Evolutionary conservation across 768 basidiomycete genomes (phyloP), one percentile per base, ranked within the genome.

Genomic region (Coprinellus micaceus): DNA sequence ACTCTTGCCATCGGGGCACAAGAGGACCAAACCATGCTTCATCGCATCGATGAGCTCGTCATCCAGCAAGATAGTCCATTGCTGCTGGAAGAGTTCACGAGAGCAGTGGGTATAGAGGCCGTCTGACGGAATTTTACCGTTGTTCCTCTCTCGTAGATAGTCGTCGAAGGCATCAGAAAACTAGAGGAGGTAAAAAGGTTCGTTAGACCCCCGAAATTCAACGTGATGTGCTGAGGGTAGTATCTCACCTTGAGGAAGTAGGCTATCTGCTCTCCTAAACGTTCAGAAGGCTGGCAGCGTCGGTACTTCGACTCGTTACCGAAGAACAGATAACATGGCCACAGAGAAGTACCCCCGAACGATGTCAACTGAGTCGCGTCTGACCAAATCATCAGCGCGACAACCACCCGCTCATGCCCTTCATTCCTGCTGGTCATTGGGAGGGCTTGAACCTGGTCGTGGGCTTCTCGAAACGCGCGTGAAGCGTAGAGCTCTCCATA

Each of bases 221-320:
- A n/a, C n/a, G n/a, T n/a, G n/a, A n/a, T n/a, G n/a, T n/a, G n/a
- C n/a, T n/a, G n/a, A n/a, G n/a, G n/a, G n/a, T n/a, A n/a, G 17
- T 30, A 10, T 28, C 15, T 22, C 36, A 67, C 64, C 57, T 64
- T 62, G 0, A 73, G 74, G 37, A 81, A 69, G 60, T 78, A 79
- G 2, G 72, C 76, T 5, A 77, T 13, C 53, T 76, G 76, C 52
- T 80, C 72, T 3, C 64, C 65, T 3, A 72, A 62, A 22, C 62
- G 60, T 0, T 63, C 61, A 3, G 50, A 57, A 0, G 74, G 74
- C 26, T 66, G 63, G 1, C 52, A 56, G 0, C 70, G 64, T 0
- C 52, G 59, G 56, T 77, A 79, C 58, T 81, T 79, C 1, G 77
- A 77, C 15, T 63, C 60, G 47, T 73, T 73, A 1, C 74, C 76